phyloP scores from a whole-genome alignment of 1,284 basidiomycete genomes.

The Mycena sp. region DNA sequence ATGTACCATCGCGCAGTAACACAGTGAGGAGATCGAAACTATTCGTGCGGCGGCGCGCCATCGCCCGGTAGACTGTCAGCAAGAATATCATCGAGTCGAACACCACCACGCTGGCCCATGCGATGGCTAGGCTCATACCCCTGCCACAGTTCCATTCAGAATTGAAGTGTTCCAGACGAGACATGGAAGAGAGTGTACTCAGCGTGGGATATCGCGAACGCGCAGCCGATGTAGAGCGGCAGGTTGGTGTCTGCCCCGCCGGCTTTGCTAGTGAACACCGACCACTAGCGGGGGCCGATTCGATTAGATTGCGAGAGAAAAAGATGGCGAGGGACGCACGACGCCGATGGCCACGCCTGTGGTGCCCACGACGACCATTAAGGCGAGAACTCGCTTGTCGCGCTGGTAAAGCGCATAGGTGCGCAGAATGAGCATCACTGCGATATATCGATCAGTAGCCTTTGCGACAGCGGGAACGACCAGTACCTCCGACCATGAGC shows the following conservation, averaged over 20 bases:
- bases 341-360: background rate
- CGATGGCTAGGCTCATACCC: background rate
- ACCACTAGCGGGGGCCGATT: background rate
- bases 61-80: constrained; percentile 16
- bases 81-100: constrained; percentile 26
- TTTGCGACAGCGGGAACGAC: background rate
- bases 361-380: constrained; percentile 7
- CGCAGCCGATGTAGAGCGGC: constrained; percentile 2
- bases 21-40: background rate
- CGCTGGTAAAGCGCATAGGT: constrained; percentile 27
- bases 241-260: background rate
- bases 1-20: constrained; percentile 9
- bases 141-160: background rate
- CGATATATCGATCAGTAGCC: too few species aligned
- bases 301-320: background rate
- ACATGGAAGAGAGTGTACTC: constrained; percentile 6
- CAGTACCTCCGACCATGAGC: constrained; percentile 16
- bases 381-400: constrained; percentile 15
- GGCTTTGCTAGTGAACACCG: background rate
- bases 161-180: too few species aligned
- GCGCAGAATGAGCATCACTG: constrained; percentile 19
- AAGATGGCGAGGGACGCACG: constrained; percentile 1
- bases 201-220: background rate
- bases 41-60: background rate
- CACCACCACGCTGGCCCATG: constrained; percentile 16